Evolutionary conservation across 257 asterid genomes (phyloP).

Genomic region (Plectranthus barbatus): DNA sequence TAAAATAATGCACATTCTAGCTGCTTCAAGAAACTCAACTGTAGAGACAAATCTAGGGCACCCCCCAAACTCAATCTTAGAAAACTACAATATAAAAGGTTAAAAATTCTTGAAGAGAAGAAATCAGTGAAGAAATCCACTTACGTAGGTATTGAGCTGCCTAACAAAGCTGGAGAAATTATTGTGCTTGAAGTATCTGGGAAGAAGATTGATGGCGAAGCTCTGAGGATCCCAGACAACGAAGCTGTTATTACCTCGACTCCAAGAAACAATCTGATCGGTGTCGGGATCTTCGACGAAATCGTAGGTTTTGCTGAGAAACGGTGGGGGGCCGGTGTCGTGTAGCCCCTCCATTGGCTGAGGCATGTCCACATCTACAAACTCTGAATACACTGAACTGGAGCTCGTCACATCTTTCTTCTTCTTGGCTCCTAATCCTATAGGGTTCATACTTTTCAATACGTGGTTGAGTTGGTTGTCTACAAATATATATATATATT

Average conservation of each 20-base stretch:
- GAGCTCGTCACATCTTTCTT: constrained; percentile 18
- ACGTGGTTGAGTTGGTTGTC: too few species aligned
- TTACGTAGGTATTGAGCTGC: constrained; percentile 77
- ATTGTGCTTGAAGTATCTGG: constrained; percentile 73
- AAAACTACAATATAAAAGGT: too few species aligned
- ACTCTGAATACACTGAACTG: constrained; percentile 8
- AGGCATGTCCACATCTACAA: constrained; percentile 13
- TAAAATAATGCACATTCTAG: constrained; percentile 12
- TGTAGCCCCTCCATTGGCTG: constrained; percentile 50
- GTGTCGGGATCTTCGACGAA: constrained; percentile 63
- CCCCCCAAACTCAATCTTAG: background rate
- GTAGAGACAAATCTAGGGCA: constrained; percentile 13
- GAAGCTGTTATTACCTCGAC: constrained; percentile 68
- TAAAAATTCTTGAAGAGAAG: too few species aligned
- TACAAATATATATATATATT: too few species aligned
- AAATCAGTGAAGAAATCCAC: background rate
- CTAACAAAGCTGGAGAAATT: constrained; percentile 79
- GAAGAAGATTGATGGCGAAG: constrained; percentile 56
- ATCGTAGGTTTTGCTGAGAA: constrained; percentile 66
- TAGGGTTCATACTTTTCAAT: constrained; percentile 7
- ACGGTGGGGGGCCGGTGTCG: constrained; percentile 57
- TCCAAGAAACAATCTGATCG: constrained; percentile 53
- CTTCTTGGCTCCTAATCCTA: constrained; percentile 21
- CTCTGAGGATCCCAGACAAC: constrained; percentile 70
- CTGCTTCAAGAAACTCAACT: constrained; percentile 5